Base-by-base conservation (phyloP, 768 basidiomycete genomes). In the Tricholoma furcatifolium region DNA sequence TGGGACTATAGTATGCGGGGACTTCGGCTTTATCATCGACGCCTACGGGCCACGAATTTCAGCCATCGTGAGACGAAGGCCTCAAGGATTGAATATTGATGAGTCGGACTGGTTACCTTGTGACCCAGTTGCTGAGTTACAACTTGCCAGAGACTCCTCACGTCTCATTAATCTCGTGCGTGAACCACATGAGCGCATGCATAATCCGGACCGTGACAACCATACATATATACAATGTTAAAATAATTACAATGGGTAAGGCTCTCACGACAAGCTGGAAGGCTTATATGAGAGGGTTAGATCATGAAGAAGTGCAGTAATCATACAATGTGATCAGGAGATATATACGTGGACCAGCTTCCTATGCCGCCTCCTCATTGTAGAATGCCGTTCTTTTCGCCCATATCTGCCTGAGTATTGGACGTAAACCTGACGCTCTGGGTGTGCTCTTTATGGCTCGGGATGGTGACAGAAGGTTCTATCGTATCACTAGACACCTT, bases 401-500 rank as follows among this genome's bases (percentile, higher is more conserved):
- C 14, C 20, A 17, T 14, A 32, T 10, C 18, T n/a, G 51, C 24
- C 32, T 38, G 32, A 30, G 24, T 46, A 39, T 48, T 23, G 8
- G 42, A 31, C n/a, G 35, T 39, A 12, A 51, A 43, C 32, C 41
- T 50, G 18, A 51, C 42, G 27, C 38, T 36, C 17, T 53, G 48
- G 10, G 38, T 27, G 15, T 24, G 47, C 24, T 50, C 52, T 43
- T 42, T 53, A n/a, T n/a, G 27, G 18, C n/a, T 38, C 10, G 43
- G 45, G 51, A 14, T 24, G 17, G 7, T n/a, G n/a, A 32, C n/a
- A 15, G 27, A n/a, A 10, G 47, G 51, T 35, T 55, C 58, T 6
- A 54, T 47, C 4, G 58, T 54, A 35, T 61, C 57, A 24, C 38
- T 55, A 38, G 57, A 57, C 20, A 43, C 39, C 42, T 59, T 59